Base-by-base conservation (phyloP, 2,329 filamentous ascomycete species). In the Sclerotinia glacialis region DNA sequence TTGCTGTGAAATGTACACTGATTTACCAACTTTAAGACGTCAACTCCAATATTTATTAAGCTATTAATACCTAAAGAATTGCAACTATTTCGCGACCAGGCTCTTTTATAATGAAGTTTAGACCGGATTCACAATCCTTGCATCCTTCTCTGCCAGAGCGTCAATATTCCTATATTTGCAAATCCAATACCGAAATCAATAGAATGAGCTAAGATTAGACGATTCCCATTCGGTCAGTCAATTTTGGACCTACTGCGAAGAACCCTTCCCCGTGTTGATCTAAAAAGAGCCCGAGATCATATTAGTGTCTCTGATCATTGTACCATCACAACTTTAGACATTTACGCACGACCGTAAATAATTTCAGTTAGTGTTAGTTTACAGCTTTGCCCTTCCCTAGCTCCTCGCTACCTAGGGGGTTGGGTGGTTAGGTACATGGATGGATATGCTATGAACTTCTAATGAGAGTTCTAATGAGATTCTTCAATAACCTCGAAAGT, bases 331-430 rank as follows among this genome's bases (percentile, higher is more conserved):
- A 46, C 55, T 46, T 40, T 31, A 58, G 55, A 58, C 55, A 31
- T 58, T 44, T 6, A n/a, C 40, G 55, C 55, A 58, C 55, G 55
- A 46, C 55, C 55, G 53, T 23, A 55, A 55, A 28, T 16, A 53
- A 40, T n/a, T 31, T 40, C 21, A 23, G 16, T 12, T n/a, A 16
- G 28, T 37, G 44, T 46, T 46, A 46, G 21, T 55, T 23, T 1
- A 16, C 37, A 40, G 37, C 37, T 40, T 40, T 40, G 37, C 37
- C 37, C 37, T 40, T 14, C 37, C 12, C 37, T 16, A 16, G 37
- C 37, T 16, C 14, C 37, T 12, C 37, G 4, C 12, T 40, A 5
- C 12, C 37, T 40, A 6, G 37, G 37, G 14, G 6, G 12, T 16
- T 40, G 16, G 14, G 37, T 40, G 6, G 12, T 16, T 40, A 40